Percentiles rank a stretch among this genome's conserved stretches.
phyloP scores from a whole-genome alignment of 78 protist genomes.

The Dictyostelium brefeldianum region DNA sequence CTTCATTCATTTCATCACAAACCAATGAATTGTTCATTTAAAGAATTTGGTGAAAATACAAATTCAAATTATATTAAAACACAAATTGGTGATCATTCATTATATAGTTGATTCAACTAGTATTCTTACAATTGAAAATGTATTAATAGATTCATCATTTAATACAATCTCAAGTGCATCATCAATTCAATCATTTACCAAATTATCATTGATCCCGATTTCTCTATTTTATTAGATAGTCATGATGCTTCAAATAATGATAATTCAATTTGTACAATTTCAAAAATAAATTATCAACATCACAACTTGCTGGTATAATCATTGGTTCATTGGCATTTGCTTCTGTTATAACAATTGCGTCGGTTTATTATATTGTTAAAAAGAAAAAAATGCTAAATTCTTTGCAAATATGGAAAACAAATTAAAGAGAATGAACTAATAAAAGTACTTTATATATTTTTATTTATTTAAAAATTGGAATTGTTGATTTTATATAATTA shows the following conservation, averaged over 20 bases:
- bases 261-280: background rate
- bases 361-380: too few species aligned
- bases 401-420: too few species aligned
- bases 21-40: background rate
- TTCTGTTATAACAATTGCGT: too few species aligned
- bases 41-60: background rate
- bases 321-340: background rate
- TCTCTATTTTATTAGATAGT: background rate
- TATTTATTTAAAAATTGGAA: too few species aligned
- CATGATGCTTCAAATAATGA: background rate
- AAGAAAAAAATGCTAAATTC: too few species aligned
- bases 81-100: background rate
- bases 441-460: too few species aligned
- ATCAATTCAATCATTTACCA: background rate
- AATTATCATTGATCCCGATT: background rate
- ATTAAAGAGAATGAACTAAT: too few species aligned
- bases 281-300: background rate
- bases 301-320: background rate
- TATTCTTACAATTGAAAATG: background rate
- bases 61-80: background rate
- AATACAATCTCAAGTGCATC: background rate
- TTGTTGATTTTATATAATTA: too few species aligned
- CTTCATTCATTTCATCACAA: background rate
- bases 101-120: background rate
- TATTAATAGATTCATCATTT: background rate